Base-by-base conservation (phyloP, 495 filamentous ascomycete species). In the Polyplosphaeria fusca region DNA sequence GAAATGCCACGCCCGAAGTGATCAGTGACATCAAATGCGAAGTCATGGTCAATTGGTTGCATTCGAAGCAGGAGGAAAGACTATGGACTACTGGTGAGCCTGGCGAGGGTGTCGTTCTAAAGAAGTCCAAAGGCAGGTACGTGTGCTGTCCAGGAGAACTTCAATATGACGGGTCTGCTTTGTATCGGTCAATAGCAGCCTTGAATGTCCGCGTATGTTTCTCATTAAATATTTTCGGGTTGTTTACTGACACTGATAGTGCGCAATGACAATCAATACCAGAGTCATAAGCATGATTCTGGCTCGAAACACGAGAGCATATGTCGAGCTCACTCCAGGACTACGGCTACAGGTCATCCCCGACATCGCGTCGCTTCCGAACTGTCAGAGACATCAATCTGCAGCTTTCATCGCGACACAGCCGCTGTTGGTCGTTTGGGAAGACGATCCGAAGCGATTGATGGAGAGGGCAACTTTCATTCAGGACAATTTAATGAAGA, bases 381-480 rank as follows among this genome's bases (percentile, higher is more conserved):
- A 68, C 14, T 81, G 79, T 46, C 77, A 83, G 65, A 82, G 83
- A 61, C 79, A 85, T 63, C 83, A 86, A 44, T 85, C 82, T 54
- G 83, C 81, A n/a, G 83, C 83, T 26, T 86, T 86, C 61, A 80
- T 85, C 43, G 72, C 77, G 42, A 76, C 82, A 50, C 66, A 68
- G n/a, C 69, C 71, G 24, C 69, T 83, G 3, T 63, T 86, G 16
- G 71, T 86, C 13, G 81, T 86, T n/a, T 86, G 83, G 83, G 83
- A 83, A 41, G 83, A 86, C 52, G 77, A 83, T 24, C 81, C 82
- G 0, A 73, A 76, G 58, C 72, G 78, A 32, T 63, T 84, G 11
- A 59, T 84, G 14, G 65, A 69, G 1, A 74, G 82, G 24, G 79
- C 74, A 1, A 67, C 71, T 9, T 65, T 65, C 26, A 69, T 85